Conservation (phyloP, 345 rosid species). For the Dovyalis caffra region DNA sequence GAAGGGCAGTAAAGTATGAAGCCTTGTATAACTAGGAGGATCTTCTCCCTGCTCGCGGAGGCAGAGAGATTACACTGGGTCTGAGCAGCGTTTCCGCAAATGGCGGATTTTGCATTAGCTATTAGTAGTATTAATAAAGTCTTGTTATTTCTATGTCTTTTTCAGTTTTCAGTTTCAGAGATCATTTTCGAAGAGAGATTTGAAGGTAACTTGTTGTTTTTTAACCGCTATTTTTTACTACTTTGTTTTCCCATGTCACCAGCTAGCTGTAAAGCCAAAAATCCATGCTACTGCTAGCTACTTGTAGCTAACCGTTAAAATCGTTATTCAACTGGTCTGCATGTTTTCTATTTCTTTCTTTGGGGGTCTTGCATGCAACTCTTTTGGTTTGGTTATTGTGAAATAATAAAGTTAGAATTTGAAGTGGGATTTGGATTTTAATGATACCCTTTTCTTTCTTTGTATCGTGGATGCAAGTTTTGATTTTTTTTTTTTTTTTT, state of each 20-base stretch:
- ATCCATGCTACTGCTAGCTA: too few species aligned
- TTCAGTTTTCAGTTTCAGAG: constrained; percentile 25
- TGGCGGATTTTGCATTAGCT: constrained; percentile 7
- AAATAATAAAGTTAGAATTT: not conserved
- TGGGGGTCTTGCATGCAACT: too few species aligned
- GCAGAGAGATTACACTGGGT: too few species aligned
- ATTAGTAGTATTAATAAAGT: not conserved
- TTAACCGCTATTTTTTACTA: not conserved
- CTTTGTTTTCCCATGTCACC: constrained; percentile 4
- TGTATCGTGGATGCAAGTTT: not conserved
- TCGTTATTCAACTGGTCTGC: too few species aligned
- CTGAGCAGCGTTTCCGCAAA: not conserved
- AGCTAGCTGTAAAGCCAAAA: too few species aligned
- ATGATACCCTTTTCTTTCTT: not conserved
- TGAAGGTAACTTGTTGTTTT: constrained; percentile 26
- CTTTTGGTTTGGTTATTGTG: not conserved
- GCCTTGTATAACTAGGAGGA: not conserved
- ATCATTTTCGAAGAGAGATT: constrained; percentile 47
- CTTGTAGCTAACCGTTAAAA: too few species aligned
- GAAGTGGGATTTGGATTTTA: not conserved
- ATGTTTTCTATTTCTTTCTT: too few species aligned
- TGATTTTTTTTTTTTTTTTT: too few species aligned
- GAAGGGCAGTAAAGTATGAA: not conserved
- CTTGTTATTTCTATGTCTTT: not conserved
- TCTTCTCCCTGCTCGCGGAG: not conserved